These are phyloP conservation scores for Exophiala calicioides DNA, from an alignment of 2,329 filamentous ascomycete genomes.

Conservation along the genomic window DNA sequence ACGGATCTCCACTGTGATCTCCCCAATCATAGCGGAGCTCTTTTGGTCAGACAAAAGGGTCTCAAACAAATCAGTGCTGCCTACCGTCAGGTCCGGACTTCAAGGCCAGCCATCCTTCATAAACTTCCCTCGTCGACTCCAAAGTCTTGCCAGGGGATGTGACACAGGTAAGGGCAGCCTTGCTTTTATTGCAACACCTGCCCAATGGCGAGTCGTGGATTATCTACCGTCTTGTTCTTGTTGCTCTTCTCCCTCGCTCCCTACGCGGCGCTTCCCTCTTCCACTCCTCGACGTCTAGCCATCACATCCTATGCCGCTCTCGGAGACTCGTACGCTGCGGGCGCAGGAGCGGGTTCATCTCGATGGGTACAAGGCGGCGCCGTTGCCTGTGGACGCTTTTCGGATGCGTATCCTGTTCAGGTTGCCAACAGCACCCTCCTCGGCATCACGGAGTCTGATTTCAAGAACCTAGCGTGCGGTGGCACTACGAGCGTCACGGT, in stretches of 20 bases:
- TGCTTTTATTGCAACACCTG: no score
- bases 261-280: background rate
- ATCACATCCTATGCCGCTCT: constrained; percentile 29
- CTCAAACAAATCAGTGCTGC: no score
- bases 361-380: constrained; percentile 17
- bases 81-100: no score
- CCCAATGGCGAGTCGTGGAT: no score
- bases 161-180: no score
- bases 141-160: no score
- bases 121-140: no score
- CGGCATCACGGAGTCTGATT: constrained; percentile 14
- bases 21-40: no score
- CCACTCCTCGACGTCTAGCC: background rate
- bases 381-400: constrained; percentile 29
- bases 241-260: background rate
- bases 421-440: constrained; percentile 24
- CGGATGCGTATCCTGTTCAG: constrained; percentile 33
- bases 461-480: constrained; percentile 33
- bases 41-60: no score
- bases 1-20: no score
- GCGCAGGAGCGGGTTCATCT: constrained; percentile 30
- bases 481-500: constrained; percentile 27
- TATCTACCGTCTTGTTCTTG: no score
- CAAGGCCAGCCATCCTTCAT: no score
- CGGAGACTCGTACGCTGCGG: constrained; percentile 35